Evolutionary conservation across 257 asterid species (phyloP).

Genomic region (Nyctanthes arbortristis): DNA sequence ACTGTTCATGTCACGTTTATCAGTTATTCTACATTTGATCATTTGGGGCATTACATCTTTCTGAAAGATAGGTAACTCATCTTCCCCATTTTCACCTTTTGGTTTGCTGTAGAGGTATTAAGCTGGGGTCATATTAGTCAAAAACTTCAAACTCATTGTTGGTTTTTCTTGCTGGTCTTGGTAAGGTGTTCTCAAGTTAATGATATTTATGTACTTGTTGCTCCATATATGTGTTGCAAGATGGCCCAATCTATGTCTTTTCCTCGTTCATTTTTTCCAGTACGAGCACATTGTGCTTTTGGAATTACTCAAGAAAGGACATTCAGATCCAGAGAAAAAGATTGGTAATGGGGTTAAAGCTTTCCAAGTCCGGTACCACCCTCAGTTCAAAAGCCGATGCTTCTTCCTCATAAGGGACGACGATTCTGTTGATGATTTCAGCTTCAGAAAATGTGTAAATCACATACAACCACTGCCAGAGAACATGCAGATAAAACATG

Average conservation of each 20-base stretch:
- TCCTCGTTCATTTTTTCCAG: constrained; percentile 35
- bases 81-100: background rate
- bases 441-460: constrained; percentile 92
- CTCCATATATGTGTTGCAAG: background rate
- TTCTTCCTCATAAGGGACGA: constrained; percentile 85
- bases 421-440: constrained; percentile 75
- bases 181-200: background rate
- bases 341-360: constrained; percentile 65
- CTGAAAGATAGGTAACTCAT: background rate
- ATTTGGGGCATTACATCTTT: background rate
- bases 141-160: background rate
- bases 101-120: background rate
- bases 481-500: constrained; percentile 68
- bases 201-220: background rate
- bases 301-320: constrained; percentile 86
- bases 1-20: background rate
- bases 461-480: constrained; percentile 78
- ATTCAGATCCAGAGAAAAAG: constrained; percentile 77
- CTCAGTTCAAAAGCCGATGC: constrained; percentile 80
- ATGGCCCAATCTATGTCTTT: background rate
- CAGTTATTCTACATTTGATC: background rate
- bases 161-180: background rate
- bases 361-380: constrained; percentile 83
- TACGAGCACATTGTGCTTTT: constrained; percentile 66
- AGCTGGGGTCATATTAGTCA: background rate